phyloP scores from a whole-genome alignment of 495 filamentous ascomycete genomes.

The Trichodelitschia bisporula region DNA sequence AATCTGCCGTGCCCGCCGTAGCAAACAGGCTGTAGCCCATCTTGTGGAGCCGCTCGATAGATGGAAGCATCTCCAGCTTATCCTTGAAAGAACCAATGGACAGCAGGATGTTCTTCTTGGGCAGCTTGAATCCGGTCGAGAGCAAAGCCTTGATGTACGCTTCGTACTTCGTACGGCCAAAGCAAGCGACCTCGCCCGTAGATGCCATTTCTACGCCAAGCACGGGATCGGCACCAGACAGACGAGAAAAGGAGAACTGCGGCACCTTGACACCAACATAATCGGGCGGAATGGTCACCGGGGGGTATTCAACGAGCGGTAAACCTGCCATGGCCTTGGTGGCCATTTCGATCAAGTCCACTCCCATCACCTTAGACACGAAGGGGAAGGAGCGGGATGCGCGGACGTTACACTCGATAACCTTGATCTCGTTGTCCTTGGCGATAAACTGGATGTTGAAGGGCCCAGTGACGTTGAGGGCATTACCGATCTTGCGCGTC shows the following conservation, averaged over 20 bases:
- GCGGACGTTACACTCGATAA: constrained; percentile 96
- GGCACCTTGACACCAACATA: constrained; percentile 95
- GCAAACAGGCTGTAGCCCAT: constrained; percentile 88
- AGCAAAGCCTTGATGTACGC: constrained; percentile 90
- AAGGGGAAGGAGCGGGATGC: constrained; percentile 95
- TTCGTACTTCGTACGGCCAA: constrained; percentile 87
- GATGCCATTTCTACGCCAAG: constrained; percentile 98
- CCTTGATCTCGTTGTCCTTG: constrained; percentile 98
- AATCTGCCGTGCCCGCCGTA: constrained; percentile 88
- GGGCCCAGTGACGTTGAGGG: constrained; percentile 86
- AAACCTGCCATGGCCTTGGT: constrained; percentile 88
- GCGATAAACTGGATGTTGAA: constrained; percentile 99
- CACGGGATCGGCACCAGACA: constrained; percentile 89
- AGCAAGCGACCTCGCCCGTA: constrained; percentile 92
- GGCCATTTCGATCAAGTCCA: constrained; percentile 95
- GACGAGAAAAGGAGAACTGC: constrained; percentile 92
- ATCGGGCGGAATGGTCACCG: constrained; percentile 43
- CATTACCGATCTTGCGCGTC: constrained; percentile 81
- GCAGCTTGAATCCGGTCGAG: constrained; percentile 90
- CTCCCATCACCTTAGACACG: constrained; percentile 95
- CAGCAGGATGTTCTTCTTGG: constrained; percentile 79
- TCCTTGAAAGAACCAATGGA: constrained; percentile 96
- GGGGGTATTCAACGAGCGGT: constrained; percentile 61
- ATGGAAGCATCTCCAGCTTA: constrained; percentile 89
- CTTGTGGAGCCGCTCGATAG: constrained; percentile 63